Evolutionary conservation across 169 alveolate genomes (phyloP).

Genomic region (Plasmodium vivax): DNA sequence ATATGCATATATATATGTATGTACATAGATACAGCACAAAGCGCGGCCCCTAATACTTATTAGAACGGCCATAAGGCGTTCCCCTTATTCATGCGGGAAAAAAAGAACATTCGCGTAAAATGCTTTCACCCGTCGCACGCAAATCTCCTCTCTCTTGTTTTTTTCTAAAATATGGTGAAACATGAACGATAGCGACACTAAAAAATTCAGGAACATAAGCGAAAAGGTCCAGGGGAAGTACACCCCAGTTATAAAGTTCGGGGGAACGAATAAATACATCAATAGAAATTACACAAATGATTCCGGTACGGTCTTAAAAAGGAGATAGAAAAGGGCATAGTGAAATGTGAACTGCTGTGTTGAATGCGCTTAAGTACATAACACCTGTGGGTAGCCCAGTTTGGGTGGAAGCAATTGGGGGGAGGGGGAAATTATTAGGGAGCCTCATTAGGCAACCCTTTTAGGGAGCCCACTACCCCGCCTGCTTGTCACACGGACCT

Average conservation of each 20-base stretch:
- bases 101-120: background rate
- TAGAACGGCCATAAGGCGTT: background rate
- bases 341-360: background rate
- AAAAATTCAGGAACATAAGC: constrained; percentile 54
- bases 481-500: background rate
- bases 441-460: background rate
- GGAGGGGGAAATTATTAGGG: background rate
- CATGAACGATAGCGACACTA: constrained; percentile 55
- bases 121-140: background rate
- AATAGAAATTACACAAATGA: constrained; percentile 56
- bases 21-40: background rate
- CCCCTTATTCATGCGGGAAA: background rate
- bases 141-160: background rate
- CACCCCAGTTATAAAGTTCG: constrained; percentile 67
- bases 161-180: constrained; percentile 51
- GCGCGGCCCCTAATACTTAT: background rate
- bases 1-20: background rate
- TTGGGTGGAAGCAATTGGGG: background rate
- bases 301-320: constrained; percentile 16
- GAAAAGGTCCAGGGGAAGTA: constrained; percentile 55
- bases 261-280: constrained; percentile 68
- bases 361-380: background rate
- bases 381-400: background rate
- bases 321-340: background rate
- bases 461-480: background rate